Evolutionary conservation across 305 asterid genomes (phyloP).

Genomic region (Fraxinus albicans): DNA sequence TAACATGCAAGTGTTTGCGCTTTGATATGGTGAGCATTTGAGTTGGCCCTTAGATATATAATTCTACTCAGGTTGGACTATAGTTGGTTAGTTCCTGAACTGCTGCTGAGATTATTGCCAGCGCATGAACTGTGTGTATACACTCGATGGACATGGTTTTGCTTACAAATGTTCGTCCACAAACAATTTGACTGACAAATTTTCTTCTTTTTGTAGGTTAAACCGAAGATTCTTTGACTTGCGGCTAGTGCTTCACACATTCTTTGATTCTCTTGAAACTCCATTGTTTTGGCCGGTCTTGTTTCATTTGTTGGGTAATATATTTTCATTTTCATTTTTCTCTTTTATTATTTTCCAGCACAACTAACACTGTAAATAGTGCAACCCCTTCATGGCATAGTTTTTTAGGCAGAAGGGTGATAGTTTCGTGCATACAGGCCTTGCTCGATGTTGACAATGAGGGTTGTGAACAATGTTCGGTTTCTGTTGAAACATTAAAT

Average conservation of each 20-base stretch:
- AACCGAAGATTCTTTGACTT: constrained; percentile 6
- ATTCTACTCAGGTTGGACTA: not conserved
- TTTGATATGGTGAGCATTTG: not conserved
- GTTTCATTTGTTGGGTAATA: constrained; percentile 13
- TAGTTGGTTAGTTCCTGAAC: not conserved
- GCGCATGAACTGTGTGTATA: not conserved
- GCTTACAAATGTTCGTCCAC: not conserved
- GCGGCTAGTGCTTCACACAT: constrained; percentile 21
- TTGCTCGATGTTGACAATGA: constrained; percentile 13
- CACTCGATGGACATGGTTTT: not conserved
- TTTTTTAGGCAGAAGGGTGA: constrained; percentile 53
- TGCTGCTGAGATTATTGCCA: not conserved
- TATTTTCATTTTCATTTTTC: constrained; percentile 12
- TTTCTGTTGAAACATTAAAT: not conserved
- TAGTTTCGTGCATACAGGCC: constrained; percentile 28
- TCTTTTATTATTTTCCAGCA: constrained; percentile 16
- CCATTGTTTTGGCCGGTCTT: constrained; percentile 18
- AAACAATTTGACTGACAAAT: not conserved
- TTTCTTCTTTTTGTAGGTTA: constrained; percentile 34
- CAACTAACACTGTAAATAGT: constrained; percentile 45
- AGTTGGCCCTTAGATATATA: not conserved
- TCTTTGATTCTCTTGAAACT: constrained; percentile 24
- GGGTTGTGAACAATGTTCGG: not conserved
- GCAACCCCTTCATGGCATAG: constrained; percentile 55
- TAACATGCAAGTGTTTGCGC: not conserved